Evolutionary conservation across 495 filamentous ascomycete species (phyloP), one percentile per base, ranked within the genome.

Genomic region (Penicillium alfredii): DNA sequence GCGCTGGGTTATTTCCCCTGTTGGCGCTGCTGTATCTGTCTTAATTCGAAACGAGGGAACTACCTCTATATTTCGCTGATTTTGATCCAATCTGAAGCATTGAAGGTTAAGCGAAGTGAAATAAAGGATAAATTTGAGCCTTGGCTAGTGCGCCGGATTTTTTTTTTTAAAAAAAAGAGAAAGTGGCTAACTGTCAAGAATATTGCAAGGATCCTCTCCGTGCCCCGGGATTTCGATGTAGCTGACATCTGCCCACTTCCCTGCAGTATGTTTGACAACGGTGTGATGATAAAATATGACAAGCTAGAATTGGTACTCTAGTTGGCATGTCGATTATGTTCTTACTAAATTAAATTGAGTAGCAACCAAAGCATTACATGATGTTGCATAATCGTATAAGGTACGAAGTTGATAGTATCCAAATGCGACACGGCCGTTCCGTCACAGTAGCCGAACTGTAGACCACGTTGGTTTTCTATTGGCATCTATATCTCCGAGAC

Each of bases 121-220:
- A 45, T 51, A 42, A 43, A 54, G 45, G 47, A 48, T 40, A 37
- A 30, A 34, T 21, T 13, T 9, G 15, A 22, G 44, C 33, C 35
- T 46, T 34, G 37, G 40, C 53, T 46, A 47, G 37, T 33, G 39
- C n/a, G n/a, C n/a, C n/a, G n/a, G n/a, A n/a, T n/a, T n/a, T n/a
- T n/a, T n/a, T n/a, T n/a, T n/a, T n/a, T n/a, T n/a, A n/a, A n/a
- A n/a, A n/a, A n/a, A n/a, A n/a, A n/a, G n/a, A n/a, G n/a, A n/a
- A n/a, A 22, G 23, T 25, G 23, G 8, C 23, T n/a, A 8, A 25
- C 23, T 46, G 47, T 43, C 45, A 38, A 56, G 54, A 49, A 2
- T 33, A 35, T 20, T 45, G 42, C 43, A 45, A 49, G 47, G 45
- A 33, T 34, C 25, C 40, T 33, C 40, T 42, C n/a, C n/a, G n/a